Conservation (phyloP, 352 stramenopile genomes). For the Aphanomyces stellatus region DNA sequence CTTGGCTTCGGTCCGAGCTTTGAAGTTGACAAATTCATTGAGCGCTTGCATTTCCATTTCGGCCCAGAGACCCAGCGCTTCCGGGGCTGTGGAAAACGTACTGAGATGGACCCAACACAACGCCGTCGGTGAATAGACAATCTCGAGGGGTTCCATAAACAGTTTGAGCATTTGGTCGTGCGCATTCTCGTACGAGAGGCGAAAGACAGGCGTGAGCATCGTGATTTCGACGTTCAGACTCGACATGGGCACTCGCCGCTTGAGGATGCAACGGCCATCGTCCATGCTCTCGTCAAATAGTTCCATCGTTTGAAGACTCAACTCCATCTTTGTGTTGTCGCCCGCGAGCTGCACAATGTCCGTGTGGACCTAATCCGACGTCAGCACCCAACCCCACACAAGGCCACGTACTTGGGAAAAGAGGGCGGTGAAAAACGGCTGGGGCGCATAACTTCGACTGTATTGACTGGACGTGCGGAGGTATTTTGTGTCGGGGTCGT, state of each 20-base stretch:
- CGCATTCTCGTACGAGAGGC: constrained; percentile 78
- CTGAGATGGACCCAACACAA: constrained; percentile 67
- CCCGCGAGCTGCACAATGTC: not conserved
- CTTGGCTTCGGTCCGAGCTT: constrained; percentile 78
- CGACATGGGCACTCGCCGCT: constrained; percentile 17
- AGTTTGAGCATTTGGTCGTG: constrained; percentile 55
- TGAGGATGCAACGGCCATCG: constrained; percentile 23
- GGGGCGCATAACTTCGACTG: not conserved
- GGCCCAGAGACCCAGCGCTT: constrained; percentile 69
- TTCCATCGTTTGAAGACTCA: constrained; percentile 82
- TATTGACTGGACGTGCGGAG: not conserved
- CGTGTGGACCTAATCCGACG: not conserved
- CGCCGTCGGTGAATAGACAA: constrained; percentile 78
- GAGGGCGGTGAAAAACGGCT: constrained; percentile 10
- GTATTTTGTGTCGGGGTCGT: constrained; percentile 59
- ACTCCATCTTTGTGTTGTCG: constrained; percentile 48
- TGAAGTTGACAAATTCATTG: constrained; percentile 87
- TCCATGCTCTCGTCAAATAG: constrained; percentile 82
- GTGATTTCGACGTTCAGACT: constrained; percentile 33
- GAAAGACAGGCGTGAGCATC: constrained; percentile 62
- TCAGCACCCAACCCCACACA: not conserved
- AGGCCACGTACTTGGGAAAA: constrained; percentile 3
- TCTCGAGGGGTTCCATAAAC: constrained; percentile 80
- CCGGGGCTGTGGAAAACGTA: constrained; percentile 67
- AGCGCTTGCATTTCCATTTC: constrained; percentile 84